Percentiles rank a stretch among this genome's conserved stretches.
phyloP scores from a whole-genome alignment of 805 yeast genomes.

The Ogataea allantospora region DNA sequence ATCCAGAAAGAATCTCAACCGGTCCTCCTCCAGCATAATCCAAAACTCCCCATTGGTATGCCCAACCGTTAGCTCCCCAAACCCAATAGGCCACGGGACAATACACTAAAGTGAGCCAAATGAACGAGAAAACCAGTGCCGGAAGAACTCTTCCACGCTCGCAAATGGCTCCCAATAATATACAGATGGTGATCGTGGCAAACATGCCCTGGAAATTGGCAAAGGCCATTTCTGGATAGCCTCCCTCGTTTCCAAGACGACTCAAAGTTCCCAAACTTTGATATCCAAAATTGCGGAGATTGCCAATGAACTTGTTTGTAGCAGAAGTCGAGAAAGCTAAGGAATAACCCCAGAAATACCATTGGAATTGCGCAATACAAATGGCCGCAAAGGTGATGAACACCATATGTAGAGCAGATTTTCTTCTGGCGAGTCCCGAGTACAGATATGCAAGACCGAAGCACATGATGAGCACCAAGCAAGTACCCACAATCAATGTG shows the following conservation, averaged over 20 bases:
- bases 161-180: conserved; percentile 88
- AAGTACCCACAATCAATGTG: conserved; percentile 58
- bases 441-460: conserved; percentile 93
- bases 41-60: conserved; percentile 82
- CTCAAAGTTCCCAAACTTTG: conserved; percentile 56
- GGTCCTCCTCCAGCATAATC: conserved; percentile 99
- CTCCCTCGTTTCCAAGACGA: conserved; percentile 26
- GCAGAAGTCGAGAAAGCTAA: conserved; percentile 82
- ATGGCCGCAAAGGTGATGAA: conserved; percentile 78
- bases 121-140: conserved; percentile 72
- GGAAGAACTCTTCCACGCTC: conserved; percentile 92
- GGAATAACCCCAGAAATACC: conserved; percentile 99
- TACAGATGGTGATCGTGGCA: conserved; percentile 86
- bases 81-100: conserved; percentile 96
- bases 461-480: conserved; percentile 84
- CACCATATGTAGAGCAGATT: conserved; percentile 82
- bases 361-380: conserved; percentile 64
- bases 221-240: conserved; percentile 80
- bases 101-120: conserved; percentile 90
- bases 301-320: conserved; percentile 82
- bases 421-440: conserved; percentile 87
- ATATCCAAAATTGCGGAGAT: conserved; percentile 79
- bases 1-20: conserved; percentile 89
- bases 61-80: conserved; percentile 96
- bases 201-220: conserved; percentile 91